Evolutionary conservation across 345 rosid genomes (phyloP), one percentile per base, ranked within the genome.

Genomic region (Raphanus raphanistrum): DNA sequence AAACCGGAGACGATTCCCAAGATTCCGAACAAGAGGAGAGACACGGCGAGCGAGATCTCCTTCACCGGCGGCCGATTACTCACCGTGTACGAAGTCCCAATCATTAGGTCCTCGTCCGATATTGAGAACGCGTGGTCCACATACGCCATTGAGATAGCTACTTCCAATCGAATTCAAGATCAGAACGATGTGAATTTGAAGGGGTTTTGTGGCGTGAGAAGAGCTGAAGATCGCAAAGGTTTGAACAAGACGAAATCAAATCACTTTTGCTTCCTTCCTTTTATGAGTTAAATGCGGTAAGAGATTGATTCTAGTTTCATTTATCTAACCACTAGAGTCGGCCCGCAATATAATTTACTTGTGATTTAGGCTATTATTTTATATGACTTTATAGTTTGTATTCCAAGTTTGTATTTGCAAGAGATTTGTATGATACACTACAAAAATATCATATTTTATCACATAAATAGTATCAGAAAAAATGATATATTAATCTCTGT

Each of bases 51-150:
- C 26, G 89, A 88, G 86, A 94, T 94, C 91, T 94, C 98, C 77
- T 90, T 94, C 79, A 90, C 82, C 12, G 98, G 98, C 29, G 98
- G 97, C 8, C 91, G 86, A 78, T 86, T 90, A 84, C 86, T 88
- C 74, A 89, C 85, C 21, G 87, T 68, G 79, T 90, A 87, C 4
- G 93, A 81, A 9, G 87, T 84, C 65, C 85, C 97, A 78, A 94
- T 81, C 97, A 94, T 90, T 63, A 92, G 77, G 80, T 92, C 98
- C 78, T 94, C 98, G 86, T 94, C 98, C 0, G 98, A 87, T 52
- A 94, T 94, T 28, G 98, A 94, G 86, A 94, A 94, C 8, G 97
- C 98, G 36, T 92, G 98, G 77, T 94, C 98, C 45, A 94, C 98
- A 82, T 94, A 94, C 38, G 98, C 97, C 98, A 94, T 94, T n/a